Base-by-base conservation (phyloP, 257 asterid genomes). In the Cordia subcordata region DNA sequence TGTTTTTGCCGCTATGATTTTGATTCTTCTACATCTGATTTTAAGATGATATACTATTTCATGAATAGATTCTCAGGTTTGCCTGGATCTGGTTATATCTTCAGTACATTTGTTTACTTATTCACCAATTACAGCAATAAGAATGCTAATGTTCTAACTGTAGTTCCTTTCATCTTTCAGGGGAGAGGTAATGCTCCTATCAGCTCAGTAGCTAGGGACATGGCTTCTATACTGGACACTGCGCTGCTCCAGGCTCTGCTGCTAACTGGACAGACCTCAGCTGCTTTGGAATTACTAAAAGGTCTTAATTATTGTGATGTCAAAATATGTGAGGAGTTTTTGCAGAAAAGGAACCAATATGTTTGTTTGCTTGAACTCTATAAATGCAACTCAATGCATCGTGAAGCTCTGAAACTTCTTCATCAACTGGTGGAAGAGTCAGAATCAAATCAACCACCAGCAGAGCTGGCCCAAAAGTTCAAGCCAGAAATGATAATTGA, bases 401-500 rank as follows among this genome's bases (percentile, higher is more conserved):
- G 78, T 60, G 95, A 93, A 69, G 99, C 96, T 37, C 85, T 93
- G 50, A 69, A 80, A 68, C 92, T 86, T 68, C 96, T 93, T 55
- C 86, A 87, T 77, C 94, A 79, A 72, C 76, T 93, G 71, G 86
- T 89, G 63, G 95, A 89, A 74, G 85, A 86, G 70, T 89, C 96
- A 39, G 85, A 77, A 72, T 86, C 96, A 58, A 85, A 81, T 76
- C 79, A 83, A 66, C 83, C 94, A 56, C 86, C 85, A 53, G 75
- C 85, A 65, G 97, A 80, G 75, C 87, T 86, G 61, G 66, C 68
- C 52, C 86, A 72, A 69, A 93, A 86, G 81, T 93, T 93, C 85
- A 89, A 75, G 76, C 96, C 99, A 55, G 96, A 93, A 62, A 83
- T 85, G 96, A 89, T 89, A 61, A 85, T 89, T 64, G 95, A 86